Conservation (phyloP, 2,329 filamentous ascomycete species). For the Colletotrichum musae region DNA sequence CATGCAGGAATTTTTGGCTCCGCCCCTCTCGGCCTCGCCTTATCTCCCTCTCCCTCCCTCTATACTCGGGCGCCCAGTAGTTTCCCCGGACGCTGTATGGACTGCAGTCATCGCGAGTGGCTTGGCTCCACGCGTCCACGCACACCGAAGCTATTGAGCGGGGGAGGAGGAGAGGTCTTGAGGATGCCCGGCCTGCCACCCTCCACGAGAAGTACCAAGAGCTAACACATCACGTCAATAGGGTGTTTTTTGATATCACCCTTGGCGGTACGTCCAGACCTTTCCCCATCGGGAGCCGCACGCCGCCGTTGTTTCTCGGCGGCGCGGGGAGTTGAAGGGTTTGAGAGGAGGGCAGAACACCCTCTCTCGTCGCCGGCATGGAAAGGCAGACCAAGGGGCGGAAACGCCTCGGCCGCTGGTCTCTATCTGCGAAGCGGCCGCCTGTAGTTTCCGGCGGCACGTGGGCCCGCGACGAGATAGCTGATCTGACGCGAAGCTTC, state of each 20-base stretch:
- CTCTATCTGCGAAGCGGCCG: slow-evolving; percentile 8
- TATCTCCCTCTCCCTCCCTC: slow-evolving; percentile 8
- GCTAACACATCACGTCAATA: slow-evolving; percentile 46
- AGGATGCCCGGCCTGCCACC: slow-evolving; percentile 1
- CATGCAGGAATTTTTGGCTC: background rate
- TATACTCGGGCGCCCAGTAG: background rate
- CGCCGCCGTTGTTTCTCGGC: background rate
- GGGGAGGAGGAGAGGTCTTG: slow-evolving; percentile 16
- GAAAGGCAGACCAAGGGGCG: background rate
- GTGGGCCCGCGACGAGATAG: slow-evolving; percentile 17
- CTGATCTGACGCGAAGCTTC: background rate
- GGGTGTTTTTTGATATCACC: slow-evolving; percentile 84
- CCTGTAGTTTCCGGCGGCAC: slow-evolving; percentile 4
- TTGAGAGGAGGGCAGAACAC: background rate
- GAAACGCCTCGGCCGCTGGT: background rate
- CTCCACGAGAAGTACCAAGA: slow-evolving; percentile 1
- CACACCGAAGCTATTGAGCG: background rate
- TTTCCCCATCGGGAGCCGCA: slow-evolving; percentile 49
- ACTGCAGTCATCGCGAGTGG: slow-evolving; percentile 17
- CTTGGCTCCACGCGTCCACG: slow-evolving; percentile 30
- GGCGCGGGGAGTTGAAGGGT: slow-evolving; percentile 2
- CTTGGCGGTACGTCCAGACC: slow-evolving; percentile 73
- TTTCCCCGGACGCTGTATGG: background rate
- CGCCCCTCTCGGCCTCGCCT: background rate
- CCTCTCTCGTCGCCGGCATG: slow-evolving; percentile 6